A percentile compares a stretch with the other conserved stretches of the same genome.
Conservation (phyloP, 768 basidiomycete genomes). For the Rhizopogon vinicolor region DNA sequence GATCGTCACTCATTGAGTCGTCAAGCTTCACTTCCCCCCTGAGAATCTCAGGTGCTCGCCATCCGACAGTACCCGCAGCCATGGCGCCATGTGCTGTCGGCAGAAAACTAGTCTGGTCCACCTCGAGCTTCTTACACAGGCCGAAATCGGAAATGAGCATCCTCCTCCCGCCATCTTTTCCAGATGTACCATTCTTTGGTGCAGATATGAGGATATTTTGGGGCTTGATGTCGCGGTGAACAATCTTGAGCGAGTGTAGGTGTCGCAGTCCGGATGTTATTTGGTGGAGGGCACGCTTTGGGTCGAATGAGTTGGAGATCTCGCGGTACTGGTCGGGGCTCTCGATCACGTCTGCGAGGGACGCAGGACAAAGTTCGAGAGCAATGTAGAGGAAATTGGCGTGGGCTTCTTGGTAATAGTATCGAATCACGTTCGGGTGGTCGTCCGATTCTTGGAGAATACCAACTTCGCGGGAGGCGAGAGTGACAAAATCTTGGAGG, state of each 20-base stretch:
- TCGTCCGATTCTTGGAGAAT: constrained; percentile 96
- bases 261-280: constrained; percentile 86
- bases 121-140: constrained; percentile 89
- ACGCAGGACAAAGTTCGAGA: constrained; percentile 89
- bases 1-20: constrained; percentile 59
- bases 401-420: constrained; percentile 95
- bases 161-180: constrained; percentile 46
- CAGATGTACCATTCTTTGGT: constrained; percentile 47
- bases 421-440: constrained; percentile 97
- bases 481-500: constrained; percentile 90
- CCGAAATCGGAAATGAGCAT: constrained; percentile 98
- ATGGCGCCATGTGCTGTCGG: constrained; percentile 88
- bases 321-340: constrained; percentile 75
- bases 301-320: constrained; percentile 72
- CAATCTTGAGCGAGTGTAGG: constrained; percentile 88
- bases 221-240: constrained; percentile 98
- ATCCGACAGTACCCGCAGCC: constrained; percentile 92
- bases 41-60: constrained; percentile 96
- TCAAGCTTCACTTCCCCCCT: constrained; percentile 92
- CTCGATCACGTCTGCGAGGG: constrained; percentile 84
- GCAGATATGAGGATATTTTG: constrained; percentile 92
- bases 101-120: constrained; percentile 94
- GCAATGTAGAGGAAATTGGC: constrained; percentile 97
- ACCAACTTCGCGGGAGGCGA: constrained; percentile 90
- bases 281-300: constrained; percentile 84